These are phyloP conservation scores for Extremus antarcticus DNA, from an alignment of 495 filamentous ascomycete species.

Conservation along the genomic window DNA sequence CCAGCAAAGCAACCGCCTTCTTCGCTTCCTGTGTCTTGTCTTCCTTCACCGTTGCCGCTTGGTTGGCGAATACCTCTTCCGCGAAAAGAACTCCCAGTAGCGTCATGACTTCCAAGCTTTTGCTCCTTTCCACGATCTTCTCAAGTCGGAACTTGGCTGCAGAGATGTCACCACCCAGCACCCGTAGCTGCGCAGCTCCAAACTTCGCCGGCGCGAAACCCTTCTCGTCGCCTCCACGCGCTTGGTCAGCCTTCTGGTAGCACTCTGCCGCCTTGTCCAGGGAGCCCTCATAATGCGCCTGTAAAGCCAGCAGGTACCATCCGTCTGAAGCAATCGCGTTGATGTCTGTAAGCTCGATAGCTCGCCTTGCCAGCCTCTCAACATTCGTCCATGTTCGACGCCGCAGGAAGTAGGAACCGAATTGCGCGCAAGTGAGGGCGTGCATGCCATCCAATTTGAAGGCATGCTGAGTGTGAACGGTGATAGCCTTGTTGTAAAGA, in stretches of 20 bases:
- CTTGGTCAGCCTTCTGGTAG: conserved; percentile 79
- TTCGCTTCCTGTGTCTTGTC: conserved; percentile 73
- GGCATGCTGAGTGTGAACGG: conserved; percentile 79
- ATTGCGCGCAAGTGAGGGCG: conserved; percentile 79
- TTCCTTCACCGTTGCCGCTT: conserved; percentile 62
- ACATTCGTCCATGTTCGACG: conserved; percentile 65
- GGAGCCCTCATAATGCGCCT: conserved; percentile 68
- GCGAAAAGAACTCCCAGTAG: conserved; percentile 82
- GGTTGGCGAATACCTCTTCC: conserved; percentile 79
- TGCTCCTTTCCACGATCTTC: conserved; percentile 53
- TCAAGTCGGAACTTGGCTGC: conserved; percentile 90
- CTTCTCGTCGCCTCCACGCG: conserved; percentile 74
- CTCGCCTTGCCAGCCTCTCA: conserved; percentile 78
- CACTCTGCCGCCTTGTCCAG: conserved; percentile 60
- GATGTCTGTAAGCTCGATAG: conserved; percentile 89
- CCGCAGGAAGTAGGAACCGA: conserved; percentile 77
- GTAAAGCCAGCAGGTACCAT: conserved; percentile 86
- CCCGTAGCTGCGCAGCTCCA: conserved; percentile 76
- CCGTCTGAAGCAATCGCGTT: conserved; percentile 92
- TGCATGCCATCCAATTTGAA: conserved; percentile 93
- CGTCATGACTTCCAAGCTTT: conserved; percentile 82
- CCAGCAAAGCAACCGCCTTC: conserved; percentile 72
- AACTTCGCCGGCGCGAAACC: conserved; percentile 90
- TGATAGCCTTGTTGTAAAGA: conserved; percentile 88
- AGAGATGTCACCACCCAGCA: conserved; percentile 70